Evolutionary conservation across 805 yeast species (phyloP).

Genomic region (Pichia insulana): DNA sequence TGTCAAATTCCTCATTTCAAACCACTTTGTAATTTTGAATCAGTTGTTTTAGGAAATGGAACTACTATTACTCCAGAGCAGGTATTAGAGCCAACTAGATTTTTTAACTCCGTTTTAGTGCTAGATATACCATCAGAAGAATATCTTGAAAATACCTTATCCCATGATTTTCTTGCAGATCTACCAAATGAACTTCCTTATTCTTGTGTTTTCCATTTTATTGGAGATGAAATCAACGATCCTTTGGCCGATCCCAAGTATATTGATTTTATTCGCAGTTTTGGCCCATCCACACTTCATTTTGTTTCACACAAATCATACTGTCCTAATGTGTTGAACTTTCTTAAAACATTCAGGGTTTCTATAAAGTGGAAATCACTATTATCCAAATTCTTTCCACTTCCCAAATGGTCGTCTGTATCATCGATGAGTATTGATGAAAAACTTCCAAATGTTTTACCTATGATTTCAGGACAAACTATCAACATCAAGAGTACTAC

Average conservation of each 20-base stretch:
- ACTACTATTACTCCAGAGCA: constrained; percentile 52
- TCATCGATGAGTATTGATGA: constrained; percentile 23
- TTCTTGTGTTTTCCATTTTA: constrained; percentile 62
- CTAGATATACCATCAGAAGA: constrained; percentile 59
- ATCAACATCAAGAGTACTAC: constrained; percentile 17
- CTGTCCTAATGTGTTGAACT: constrained; percentile 52
- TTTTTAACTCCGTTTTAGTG: constrained; percentile 52
- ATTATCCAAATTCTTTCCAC: constrained; percentile 35
- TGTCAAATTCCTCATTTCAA: constrained; percentile 56
- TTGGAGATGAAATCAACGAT: constrained; percentile 46
- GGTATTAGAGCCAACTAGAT: constrained; percentile 57
- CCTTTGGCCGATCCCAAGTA: constrained; percentile 36
- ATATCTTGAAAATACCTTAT: constrained; percentile 32
- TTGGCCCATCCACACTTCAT: constrained; percentile 48
- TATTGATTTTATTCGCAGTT: constrained; percentile 40
- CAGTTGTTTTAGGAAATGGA: constrained; percentile 54
- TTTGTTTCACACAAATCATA: constrained; percentile 64
- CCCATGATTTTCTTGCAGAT: constrained; percentile 17
- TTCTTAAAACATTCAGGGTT: constrained; percentile 44
- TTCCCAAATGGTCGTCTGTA: constrained; percentile 29
- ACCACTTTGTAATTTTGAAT: constrained; percentile 48
- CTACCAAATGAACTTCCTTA: constrained; percentile 9
- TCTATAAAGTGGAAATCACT: constrained; percentile 50
- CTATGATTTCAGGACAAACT: constrained; percentile 24
- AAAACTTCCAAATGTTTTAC: constrained; percentile 13